A percentile compares a stretch with the other conserved stretches of the same genome.
These are phyloP conservation scores for Kwoniella bestiolae DNA, from an alignment of 768 basidiomycete genomes.

Conservation along the genomic window DNA sequence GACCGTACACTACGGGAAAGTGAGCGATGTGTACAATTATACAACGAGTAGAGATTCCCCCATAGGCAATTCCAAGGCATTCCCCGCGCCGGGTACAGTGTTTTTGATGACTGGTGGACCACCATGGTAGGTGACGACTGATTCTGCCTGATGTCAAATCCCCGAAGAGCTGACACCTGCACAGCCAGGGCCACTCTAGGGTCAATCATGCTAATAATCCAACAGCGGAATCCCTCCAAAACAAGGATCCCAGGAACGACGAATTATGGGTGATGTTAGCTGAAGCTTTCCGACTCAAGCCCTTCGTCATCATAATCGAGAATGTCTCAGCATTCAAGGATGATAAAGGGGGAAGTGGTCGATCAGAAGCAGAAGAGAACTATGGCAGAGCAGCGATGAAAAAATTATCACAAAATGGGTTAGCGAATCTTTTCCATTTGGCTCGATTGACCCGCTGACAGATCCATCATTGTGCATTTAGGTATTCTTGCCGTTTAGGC, in stretches of 20 bases:
- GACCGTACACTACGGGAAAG: neutral
- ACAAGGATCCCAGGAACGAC: constrained; percentile 21
- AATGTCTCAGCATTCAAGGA: constrained; percentile 35
- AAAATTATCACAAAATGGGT: constrained; percentile 25
- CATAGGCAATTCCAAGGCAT: neutral
- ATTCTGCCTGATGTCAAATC: neutral
- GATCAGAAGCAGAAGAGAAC: constrained; percentile 1
- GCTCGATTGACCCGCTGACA: neutral
- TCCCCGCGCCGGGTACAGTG: constrained; percentile 18
- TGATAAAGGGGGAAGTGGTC: constrained; percentile 6
- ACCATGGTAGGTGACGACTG: constrained; percentile 26
- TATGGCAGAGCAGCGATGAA: constrained; percentile 25
- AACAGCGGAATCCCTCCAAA: neutral
- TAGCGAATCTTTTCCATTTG: neutral
- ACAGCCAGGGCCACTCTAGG: constrained; percentile 42
- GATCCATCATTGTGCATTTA: neutral
- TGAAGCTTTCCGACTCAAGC: constrained; percentile 26
- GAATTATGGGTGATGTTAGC: constrained; percentile 28
- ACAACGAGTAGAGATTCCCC: neutral
- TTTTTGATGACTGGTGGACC: constrained; percentile 32
- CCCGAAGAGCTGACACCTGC: neutral
- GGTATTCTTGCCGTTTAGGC: constrained; percentile 20
- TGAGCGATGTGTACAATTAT: neutral
- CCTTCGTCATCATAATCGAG: constrained; percentile 36
- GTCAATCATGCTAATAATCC: constrained; percentile 24